phyloP scores from a whole-genome alignment of 495 filamentous ascomycete genomes.

The Aspergillus cavernicola region DNA sequence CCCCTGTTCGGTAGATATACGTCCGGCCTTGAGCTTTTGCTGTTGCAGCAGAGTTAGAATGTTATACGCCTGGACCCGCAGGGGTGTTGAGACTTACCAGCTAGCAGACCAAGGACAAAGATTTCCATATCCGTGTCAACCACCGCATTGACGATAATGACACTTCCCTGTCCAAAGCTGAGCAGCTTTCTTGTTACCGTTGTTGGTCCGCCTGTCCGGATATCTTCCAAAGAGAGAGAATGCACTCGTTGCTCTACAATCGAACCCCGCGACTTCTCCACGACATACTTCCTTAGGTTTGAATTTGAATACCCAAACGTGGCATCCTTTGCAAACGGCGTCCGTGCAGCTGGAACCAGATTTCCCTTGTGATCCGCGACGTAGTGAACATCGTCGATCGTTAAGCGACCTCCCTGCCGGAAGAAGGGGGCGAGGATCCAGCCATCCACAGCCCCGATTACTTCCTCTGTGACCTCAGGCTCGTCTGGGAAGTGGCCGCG shows the following conservation, averaged over 20 bases:
- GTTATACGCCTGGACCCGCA: too few species aligned
- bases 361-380: neutral
- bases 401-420: neutral
- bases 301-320: neutral
- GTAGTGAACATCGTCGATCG: neutral
- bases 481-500: slow-evolving; percentile 1
- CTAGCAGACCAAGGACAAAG: neutral
- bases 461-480: slow-evolving; percentile 2
- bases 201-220: neutral
- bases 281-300: neutral
- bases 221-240: neutral
- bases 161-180: neutral
- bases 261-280: slow-evolving; percentile 1
- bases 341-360: neutral
- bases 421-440: slow-evolving; percentile 2
- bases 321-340: neutral
- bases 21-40: neutral
- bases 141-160: slow-evolving; percentile 1
- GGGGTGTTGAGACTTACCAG: too few species aligned
- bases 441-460: neutral
- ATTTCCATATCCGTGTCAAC: slow-evolving; percentile 3
- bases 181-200: neutral
- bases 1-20: neutral
- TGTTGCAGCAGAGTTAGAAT: neutral
- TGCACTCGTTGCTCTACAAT: neutral